Conservation (phyloP, 371 early-diverging fungal genomes). For the Mortierella sp. region DNA sequence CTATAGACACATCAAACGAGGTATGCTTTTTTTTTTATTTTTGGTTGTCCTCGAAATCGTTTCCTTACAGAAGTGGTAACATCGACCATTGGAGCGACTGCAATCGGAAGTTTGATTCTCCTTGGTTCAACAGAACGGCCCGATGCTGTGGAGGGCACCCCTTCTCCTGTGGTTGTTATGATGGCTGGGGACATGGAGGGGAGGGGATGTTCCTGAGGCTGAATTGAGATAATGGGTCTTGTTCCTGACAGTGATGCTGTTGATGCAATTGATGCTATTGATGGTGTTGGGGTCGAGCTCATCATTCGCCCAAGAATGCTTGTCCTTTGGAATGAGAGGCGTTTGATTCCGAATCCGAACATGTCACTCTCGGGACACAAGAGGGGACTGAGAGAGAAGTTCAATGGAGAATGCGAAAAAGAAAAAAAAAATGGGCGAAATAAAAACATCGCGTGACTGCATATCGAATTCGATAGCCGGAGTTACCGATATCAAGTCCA, state of each 20-base stretch:
- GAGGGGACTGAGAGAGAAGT: too few species aligned
- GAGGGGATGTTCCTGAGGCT: too few species aligned
- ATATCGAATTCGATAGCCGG: too few species aligned
- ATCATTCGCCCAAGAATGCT: background rate
- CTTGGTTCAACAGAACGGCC: slow-evolving; percentile 39
- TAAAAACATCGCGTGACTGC: too few species aligned
- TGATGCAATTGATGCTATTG: background rate
- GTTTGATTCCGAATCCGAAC: background rate
- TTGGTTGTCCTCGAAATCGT: background rate
- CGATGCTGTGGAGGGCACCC: slow-evolving; percentile 34
- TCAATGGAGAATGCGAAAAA: too few species aligned
- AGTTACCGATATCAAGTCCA: too few species aligned
- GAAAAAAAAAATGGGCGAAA: too few species aligned
- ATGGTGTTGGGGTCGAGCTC: background rate
- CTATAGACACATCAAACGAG: too few species aligned
- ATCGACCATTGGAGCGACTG: slow-evolving; percentile 87
- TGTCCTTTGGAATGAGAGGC: too few species aligned
- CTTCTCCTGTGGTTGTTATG: background rate
- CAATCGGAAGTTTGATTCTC: slow-evolving; percentile 60
- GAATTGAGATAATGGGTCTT: background rate
- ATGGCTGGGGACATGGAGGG: background rate
- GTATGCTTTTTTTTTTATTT: too few species aligned
- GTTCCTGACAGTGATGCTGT: background rate
- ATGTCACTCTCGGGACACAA: too few species aligned
- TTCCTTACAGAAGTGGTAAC: slow-evolving; percentile 73